Evolutionary conservation across 2,329 filamentous ascomycete species (phyloP).

Genomic region (Aspergillus sojae): DNA sequence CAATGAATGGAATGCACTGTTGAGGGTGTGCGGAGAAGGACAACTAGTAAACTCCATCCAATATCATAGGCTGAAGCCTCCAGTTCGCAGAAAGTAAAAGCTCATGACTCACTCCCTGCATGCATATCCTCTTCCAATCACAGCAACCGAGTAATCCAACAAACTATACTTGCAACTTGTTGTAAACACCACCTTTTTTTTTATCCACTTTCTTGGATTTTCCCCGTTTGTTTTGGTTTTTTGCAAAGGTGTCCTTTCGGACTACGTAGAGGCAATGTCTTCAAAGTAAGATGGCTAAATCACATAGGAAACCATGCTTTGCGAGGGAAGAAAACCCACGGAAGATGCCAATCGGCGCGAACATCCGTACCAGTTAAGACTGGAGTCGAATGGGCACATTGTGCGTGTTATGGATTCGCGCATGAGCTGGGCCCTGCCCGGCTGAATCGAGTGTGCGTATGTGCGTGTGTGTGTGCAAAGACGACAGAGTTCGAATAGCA

Average conservation of each 20-base stretch:
- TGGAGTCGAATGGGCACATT: neutral
- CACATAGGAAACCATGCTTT: neutral
- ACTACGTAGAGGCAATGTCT: neutral
- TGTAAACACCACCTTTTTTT: conserved; percentile 6
- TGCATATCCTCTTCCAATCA: neutral
- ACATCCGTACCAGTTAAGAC: neutral
- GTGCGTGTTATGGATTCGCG: neutral
- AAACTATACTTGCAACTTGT: neutral
- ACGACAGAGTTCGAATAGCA: conserved; percentile 1
- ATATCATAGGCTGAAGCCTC: neutral
- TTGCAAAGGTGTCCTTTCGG: neutral
- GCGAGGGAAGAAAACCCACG: neutral
- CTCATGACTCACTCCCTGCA: conserved; percentile 2
- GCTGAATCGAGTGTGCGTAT: neutral
- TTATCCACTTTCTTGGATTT: neutral
- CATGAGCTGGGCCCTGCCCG: conserved; percentile 3
- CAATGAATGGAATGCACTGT: neutral
- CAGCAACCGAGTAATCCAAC: neutral
- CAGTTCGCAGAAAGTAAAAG: neutral
- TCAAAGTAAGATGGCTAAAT: neutral
- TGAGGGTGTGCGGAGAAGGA: conserved; percentile 1
- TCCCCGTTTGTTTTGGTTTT: conserved; percentile 1
- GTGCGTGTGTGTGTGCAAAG: neutral
- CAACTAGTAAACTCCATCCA: neutral
- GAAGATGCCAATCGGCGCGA: neutral